phyloP scores from a whole-genome alignment of 2,329 filamentous ascomycete species.

The Colletotrichum acutatum region DNA sequence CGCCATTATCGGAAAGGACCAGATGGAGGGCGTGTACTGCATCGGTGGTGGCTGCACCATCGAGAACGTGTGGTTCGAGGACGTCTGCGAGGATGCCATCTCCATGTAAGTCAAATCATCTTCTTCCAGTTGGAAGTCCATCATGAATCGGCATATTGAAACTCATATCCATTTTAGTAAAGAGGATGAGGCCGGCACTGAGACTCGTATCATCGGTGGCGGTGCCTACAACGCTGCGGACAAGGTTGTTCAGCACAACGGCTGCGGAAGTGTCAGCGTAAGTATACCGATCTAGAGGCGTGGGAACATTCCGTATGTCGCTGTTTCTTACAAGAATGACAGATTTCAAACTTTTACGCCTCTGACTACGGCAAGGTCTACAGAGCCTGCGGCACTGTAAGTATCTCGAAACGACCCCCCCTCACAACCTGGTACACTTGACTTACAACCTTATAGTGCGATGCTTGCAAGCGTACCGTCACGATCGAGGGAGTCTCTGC shows the following conservation, averaged over 20 bases:
- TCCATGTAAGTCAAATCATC: conserved; percentile 32
- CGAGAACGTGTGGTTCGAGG: conserved; percentile 42
- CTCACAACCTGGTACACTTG: conserved; percentile 15
- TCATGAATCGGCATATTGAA: not conserved
- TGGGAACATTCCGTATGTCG: not conserved
- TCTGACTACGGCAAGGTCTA: conserved; percentile 60
- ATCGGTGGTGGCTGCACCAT: conserved; percentile 41
- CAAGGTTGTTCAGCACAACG: conserved; percentile 61
- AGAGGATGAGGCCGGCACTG: conserved; percentile 32
- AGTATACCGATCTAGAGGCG: not conserved
- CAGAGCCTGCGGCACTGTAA: conserved; percentile 30
- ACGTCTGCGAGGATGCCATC: conserved; percentile 42
- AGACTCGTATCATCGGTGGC: conserved; percentile 46
- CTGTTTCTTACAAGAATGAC: not conserved
- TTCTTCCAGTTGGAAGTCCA: not conserved
- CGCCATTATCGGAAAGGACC: conserved; percentile 55
- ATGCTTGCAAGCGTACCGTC: conserved; percentile 53
- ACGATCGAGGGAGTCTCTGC: conserved; percentile 54
- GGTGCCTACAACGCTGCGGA: conserved; percentile 56
- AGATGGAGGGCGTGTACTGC: conserved; percentile 44
- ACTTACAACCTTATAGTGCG: conserved; percentile 12
- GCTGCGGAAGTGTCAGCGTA: conserved; percentile 54
- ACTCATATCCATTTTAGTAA: conserved; percentile 17
- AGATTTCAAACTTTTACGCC: conserved; percentile 53
- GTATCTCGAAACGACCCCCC: not conserved